Conservation (phyloP, 148 eudicot species). For the Drosera capensis region DNA sequence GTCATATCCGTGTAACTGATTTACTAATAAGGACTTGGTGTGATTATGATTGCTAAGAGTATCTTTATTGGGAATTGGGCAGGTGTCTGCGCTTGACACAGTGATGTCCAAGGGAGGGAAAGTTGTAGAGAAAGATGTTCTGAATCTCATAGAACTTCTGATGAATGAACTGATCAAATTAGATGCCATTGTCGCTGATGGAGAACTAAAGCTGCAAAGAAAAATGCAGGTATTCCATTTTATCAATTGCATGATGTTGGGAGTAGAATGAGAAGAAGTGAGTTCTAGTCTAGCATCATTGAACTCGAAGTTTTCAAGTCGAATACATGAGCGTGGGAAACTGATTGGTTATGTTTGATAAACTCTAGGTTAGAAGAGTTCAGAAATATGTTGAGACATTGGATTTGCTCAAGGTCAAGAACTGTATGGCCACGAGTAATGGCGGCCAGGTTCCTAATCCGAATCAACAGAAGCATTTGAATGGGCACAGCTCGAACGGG, state of each 20-base stretch:
- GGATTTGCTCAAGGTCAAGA: slow-evolving; percentile 25
- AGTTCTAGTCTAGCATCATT: not conserved
- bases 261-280: too few species aligned
- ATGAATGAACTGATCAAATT: slow-evolving; percentile 78
- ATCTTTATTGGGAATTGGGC: slow-evolving; percentile 9
- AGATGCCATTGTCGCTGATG: slow-evolving; percentile 54
- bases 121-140: slow-evolving; percentile 47
- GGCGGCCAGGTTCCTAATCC: slow-evolving; percentile 10
- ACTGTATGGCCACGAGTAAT: slow-evolving; percentile 14
- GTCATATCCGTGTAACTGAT: not conserved
- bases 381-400: slow-evolving; percentile 42
- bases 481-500: too few species aligned
- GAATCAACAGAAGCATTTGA: not conserved
- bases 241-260: not conserved
- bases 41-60: not conserved
- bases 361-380: slow-evolving; percentile 39
- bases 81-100: slow-evolving; percentile 67
- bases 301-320: not conserved
- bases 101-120: slow-evolving; percentile 56
- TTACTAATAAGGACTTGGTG: not conserved
- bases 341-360: not conserved
- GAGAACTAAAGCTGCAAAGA: slow-evolving; percentile 70
- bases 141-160: slow-evolving; percentile 38
- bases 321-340: not conserved
- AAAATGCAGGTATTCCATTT: slow-evolving; percentile 59